Evolutionary conservation across 352 stramenopile genomes (phyloP), one percentile per base, ranked within the genome.

Genomic region (Phytophthora boehmeriae): DNA sequence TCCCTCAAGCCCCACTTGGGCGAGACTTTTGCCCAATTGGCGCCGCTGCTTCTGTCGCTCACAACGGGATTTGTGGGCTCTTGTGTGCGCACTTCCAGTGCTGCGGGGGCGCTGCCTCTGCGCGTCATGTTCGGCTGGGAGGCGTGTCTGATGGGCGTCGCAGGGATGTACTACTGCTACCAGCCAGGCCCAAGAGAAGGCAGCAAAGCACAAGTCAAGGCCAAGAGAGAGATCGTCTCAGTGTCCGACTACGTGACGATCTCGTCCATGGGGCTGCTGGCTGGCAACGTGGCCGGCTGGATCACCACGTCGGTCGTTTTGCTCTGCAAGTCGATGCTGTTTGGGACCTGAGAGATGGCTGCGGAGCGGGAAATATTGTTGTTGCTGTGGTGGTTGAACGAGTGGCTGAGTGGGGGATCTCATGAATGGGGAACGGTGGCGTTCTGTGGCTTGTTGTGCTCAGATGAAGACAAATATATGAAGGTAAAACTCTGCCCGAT

Each of bases 171-270:
- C 49, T 90, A 84, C 65, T 91, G 80, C 70, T 78, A 68, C 36
- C 69, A 52, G 1, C 55, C 63, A 16, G 28, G 25, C n/a, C n/a
- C n/a, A 6, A 2, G 13, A 2, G 67, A 67, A 28, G 41, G 42
- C 48, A 55, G 17, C 20, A 44, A 70, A 8, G 38, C 68, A 8
- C 54, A 58, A 39, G 49, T 54, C 11, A 63, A 58, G 47, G 14
- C 48, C 20, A 59, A 62, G 53, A 75, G 68, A 55, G 83, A 91
- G 35, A 59, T 90, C 27, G 75, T 88, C 17, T 86, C 80, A 5
- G 64, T 88, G 39, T 89, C 82, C 11, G 84, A 93, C 55, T 93
- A 93, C 57, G 59, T 80, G 20, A 75, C 82, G 4, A 80, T 93
- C 36, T 82, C 80, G 25, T 75, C 67, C 49, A 76, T 87, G 38